Conservation (phyloP, 768 basidiomycete species). For the Auriscalpium microsporum region DNA sequence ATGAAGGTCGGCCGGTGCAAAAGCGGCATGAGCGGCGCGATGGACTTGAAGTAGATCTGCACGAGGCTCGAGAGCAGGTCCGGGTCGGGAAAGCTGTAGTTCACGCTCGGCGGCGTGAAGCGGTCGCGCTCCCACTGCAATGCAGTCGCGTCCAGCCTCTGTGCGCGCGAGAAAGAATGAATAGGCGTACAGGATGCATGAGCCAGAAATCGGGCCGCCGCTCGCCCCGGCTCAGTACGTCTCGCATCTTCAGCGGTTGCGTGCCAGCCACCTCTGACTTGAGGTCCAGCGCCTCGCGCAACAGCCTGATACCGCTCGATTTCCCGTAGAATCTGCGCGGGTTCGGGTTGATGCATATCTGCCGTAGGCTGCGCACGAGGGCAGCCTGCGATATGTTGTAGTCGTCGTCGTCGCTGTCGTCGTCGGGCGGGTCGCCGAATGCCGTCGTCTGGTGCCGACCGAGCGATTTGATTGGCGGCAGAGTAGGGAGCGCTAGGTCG, state of each 20-base stretch:
- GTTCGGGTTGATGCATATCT: constrained; percentile 1
- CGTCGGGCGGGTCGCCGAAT: not conserved
- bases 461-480: not conserved
- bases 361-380: not conserved
- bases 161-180: not conserved
- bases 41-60: constrained; percentile 2
- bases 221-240: not conserved
- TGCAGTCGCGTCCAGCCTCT: not conserved
- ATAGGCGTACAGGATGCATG: constrained; percentile 3
- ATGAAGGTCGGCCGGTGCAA: constrained; percentile 13
- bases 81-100: constrained; percentile 10
- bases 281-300: constrained; percentile 4
- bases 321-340: constrained; percentile 12
- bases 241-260: not conserved
- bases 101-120: not conserved
- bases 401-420: constrained; percentile 1
- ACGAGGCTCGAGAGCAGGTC: constrained; percentile 9
- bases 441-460: too few species aligned
- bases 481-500: not conserved
- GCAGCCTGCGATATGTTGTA: not conserved
- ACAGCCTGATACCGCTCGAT: constrained; percentile 9
- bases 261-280: constrained; percentile 1
- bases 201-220: constrained; percentile 10
- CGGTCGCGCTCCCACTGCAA: constrained; percentile 12
- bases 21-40: constrained; percentile 6